Percentiles rank a stretch among this genome's conserved stretches.
Evolutionary conservation across 192 early-diverging fungal species (phyloP).

Genomic region (Linnemannia zychae): DNA sequence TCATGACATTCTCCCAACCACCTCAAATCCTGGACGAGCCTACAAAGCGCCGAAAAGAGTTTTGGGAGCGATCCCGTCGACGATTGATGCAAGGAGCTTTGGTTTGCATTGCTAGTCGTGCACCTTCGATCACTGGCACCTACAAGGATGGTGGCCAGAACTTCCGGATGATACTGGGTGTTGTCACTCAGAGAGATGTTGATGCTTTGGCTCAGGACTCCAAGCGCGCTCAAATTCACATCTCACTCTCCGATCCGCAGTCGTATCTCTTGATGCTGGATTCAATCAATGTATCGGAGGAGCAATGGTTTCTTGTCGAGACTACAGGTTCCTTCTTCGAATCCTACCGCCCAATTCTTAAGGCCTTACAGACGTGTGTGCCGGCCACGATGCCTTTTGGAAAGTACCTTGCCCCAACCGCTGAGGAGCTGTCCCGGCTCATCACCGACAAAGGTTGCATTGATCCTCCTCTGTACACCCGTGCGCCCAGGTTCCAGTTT

Average conservation of each 20-base stretch:
- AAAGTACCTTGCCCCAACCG: constrained; percentile 52
- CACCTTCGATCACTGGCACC: neutral
- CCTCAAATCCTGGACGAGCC: constrained; percentile 3
- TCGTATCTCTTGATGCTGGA: constrained; percentile 32
- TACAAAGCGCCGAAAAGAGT: constrained; percentile 42
- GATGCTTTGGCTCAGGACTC: constrained; percentile 33
- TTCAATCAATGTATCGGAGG: neutral
- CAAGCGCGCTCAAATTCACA: constrained; percentile 22
- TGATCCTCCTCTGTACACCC: constrained; percentile 56
- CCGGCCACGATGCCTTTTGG: constrained; percentile 55
- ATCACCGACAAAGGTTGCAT: neutral
- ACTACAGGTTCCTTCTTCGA: constrained; percentile 51
- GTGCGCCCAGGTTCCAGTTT: constrained; percentile 45
- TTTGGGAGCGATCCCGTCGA: constrained; percentile 59
- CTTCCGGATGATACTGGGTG: constrained; percentile 58
- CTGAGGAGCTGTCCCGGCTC: neutral
- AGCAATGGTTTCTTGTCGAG: constrained; percentile 56
- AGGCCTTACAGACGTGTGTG: constrained; percentile 42
- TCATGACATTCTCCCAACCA: constrained; percentile 46
- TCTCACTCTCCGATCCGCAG: constrained; percentile 43
- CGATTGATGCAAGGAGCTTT: constrained; percentile 62
- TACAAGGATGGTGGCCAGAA: neutral
- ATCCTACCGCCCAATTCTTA: constrained; percentile 51
- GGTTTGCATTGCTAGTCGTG: constrained; percentile 57
- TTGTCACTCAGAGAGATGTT: constrained; percentile 48